Evolutionary conservation across 257 asterid genomes (phyloP).

Genomic region (Solanum pimpinellifolium): DNA sequence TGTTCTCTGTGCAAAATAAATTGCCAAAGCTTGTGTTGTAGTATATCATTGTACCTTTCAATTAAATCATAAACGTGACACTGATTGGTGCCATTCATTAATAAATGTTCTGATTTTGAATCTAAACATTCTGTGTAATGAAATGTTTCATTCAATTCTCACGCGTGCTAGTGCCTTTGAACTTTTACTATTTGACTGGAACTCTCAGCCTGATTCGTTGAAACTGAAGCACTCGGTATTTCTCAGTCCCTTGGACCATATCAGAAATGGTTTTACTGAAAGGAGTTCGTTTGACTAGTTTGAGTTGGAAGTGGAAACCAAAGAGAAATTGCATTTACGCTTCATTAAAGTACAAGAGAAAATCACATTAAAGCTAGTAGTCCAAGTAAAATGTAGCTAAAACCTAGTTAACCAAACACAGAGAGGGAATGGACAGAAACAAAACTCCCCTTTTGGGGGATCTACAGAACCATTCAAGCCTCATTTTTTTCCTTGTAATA

Average conservation of each 20-base stretch:
- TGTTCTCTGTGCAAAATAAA: not conserved
- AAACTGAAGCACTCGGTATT: not conserved
- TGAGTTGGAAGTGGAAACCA: not conserved
- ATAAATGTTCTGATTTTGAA: not conserved
- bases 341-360: not conserved
- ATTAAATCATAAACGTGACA: not conserved
- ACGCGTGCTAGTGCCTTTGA: not conserved
- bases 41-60: not conserved
- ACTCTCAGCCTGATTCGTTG: not conserved
- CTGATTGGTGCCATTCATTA: not conserved
- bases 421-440: not conserved
- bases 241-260: not conserved
- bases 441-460: not conserved
- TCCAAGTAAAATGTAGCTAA: not conserved
- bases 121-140: not conserved
- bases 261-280: not conserved
- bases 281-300: not conserved
- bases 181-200: not conserved
- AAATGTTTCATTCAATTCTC: not conserved
- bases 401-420: not conserved
- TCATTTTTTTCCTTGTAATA: not conserved
- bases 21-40: not conserved
- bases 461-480: not conserved
- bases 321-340: not conserved
- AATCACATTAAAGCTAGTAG: not conserved